These are phyloP conservation scores for Aquilaria sinensis DNA, from an alignment of 345 rosid genomes.

Conservation along the genomic window DNA sequence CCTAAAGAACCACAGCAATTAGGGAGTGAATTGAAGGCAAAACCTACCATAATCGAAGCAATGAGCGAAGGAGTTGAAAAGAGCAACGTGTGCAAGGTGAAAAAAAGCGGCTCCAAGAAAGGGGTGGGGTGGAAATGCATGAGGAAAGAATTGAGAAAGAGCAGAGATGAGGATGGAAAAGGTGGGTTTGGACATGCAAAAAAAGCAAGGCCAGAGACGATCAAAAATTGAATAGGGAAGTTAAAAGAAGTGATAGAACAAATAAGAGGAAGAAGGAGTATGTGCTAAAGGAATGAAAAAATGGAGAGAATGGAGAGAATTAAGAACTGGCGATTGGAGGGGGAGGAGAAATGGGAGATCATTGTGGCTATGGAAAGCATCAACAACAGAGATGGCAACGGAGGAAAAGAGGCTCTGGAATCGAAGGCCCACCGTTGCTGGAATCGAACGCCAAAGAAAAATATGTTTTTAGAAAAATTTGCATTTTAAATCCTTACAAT, in stretches of 20 bases:
- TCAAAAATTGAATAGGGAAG: slow-evolving; percentile 21
- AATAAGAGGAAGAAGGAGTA: slow-evolving; percentile 14
- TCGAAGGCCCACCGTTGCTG: too few relatives aligned
- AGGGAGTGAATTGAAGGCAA: slow-evolving; percentile 45
- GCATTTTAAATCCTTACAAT: too few relatives aligned
- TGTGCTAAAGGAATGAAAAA: slow-evolving; percentile 21
- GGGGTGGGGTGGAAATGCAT: slow-evolving; percentile 29
- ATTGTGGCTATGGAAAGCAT: slow-evolving; percentile 39
- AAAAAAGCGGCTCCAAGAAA: slow-evolving; percentile 60
- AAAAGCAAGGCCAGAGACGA: slow-evolving; percentile 52
- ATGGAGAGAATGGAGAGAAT: slow-evolving; percentile 32
- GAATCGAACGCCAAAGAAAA: too few relatives aligned
- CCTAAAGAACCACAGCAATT: slow-evolving; percentile 79
- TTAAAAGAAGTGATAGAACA: slow-evolving; percentile 31
- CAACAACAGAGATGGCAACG: slow-evolving; percentile 31
- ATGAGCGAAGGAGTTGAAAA: slow-evolving; percentile 37
- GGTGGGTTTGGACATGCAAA: slow-evolving; percentile 49
- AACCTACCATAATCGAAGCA: slow-evolving; percentile 52
- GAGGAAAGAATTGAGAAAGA: slow-evolving; percentile 35
- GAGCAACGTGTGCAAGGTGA: slow-evolving; percentile 68
- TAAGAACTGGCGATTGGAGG: slow-evolving; percentile 30
- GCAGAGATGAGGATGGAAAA: slow-evolving; percentile 40
- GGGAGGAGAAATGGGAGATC: slow-evolving; percentile 37
- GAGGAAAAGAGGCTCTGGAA: slow-evolving; percentile 29
- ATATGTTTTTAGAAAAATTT: too few relatives aligned